Evolutionary conservation across 2,329 filamentous ascomycete species (phyloP).

Genomic region (Escovopsis sp.): DNA sequence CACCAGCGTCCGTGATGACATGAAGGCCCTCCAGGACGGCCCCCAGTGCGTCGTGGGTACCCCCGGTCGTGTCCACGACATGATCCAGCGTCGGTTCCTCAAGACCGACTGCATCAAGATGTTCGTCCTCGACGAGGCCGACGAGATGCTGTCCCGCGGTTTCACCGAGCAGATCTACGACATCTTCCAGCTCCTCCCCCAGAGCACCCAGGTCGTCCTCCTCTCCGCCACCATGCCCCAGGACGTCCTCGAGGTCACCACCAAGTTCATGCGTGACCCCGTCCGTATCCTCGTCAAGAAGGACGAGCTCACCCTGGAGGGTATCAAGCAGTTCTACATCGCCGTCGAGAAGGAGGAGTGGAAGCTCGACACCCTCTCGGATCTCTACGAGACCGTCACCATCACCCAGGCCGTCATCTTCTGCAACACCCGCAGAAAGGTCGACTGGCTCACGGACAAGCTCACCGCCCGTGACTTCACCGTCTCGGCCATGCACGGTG

Average conservation of each 20-base stretch:
- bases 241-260: slow-evolving; percentile 97
- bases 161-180: slow-evolving; percentile 99
- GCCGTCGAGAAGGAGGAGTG: slow-evolving; percentile 99
- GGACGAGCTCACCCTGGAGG: slow-evolving; percentile 97
- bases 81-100: slow-evolving; percentile 96
- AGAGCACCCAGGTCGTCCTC: slow-evolving; percentile 95
- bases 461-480: slow-evolving; percentile 97
- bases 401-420: slow-evolving; percentile 99
- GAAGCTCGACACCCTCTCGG: slow-evolving; percentile 98
- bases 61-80: slow-evolving; percentile 95
- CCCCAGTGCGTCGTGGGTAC: slow-evolving; percentile 97
- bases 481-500: slow-evolving; percentile 98
- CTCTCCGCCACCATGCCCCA: slow-evolving; percentile 98
- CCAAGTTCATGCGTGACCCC: slow-evolving; percentile 99
- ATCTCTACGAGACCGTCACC: slow-evolving; percentile 98
- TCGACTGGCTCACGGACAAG: slow-evolving; percentile 99
- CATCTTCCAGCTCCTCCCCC: slow-evolving; percentile 97
- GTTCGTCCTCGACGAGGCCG: slow-evolving; percentile 98
- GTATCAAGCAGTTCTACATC: slow-evolving; percentile 99
- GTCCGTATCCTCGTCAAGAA: slow-evolving; percentile 99
- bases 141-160: slow-evolving; percentile 98
- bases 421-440: slow-evolving; percentile 99
- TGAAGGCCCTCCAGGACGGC: slow-evolving; percentile 91
- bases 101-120: slow-evolving; percentile 99
- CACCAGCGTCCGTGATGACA: slow-evolving; percentile 95